phyloP scores from a whole-genome alignment of 257 asterid genomes.

The Solanum lignicaule region DNA sequence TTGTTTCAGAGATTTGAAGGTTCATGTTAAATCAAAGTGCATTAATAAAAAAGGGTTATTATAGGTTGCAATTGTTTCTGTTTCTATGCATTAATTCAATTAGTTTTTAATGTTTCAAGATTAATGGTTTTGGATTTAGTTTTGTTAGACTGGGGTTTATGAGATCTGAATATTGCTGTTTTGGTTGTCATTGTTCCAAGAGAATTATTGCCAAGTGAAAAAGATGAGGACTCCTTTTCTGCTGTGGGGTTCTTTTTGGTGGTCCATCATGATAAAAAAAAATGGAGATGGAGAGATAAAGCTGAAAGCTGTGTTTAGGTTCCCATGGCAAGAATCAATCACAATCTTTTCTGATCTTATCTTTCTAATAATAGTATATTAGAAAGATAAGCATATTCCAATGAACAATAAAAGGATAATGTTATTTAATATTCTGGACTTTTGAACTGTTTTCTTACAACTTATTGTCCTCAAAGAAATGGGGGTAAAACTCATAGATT shows the following conservation, averaged over 20 bases:
- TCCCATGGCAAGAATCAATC: not conserved
- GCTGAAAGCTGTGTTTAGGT: not conserved
- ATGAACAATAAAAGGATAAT: not conserved
- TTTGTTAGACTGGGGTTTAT: not conserved
- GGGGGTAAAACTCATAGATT: not conserved
- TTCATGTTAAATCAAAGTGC: constrained; percentile 10
- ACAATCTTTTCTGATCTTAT: not conserved
- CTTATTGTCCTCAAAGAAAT: not conserved
- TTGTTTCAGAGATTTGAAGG: not conserved
- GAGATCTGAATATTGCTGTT: not conserved
- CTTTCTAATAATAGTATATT: not conserved
- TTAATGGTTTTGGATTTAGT: not conserved
- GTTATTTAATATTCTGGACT: not conserved
- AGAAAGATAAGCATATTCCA: not conserved
- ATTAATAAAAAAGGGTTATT: constrained; percentile 2
- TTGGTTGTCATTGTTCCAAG: not conserved
- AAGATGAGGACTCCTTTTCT: not conserved
- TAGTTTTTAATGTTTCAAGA: not conserved
- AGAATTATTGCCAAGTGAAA: not conserved
- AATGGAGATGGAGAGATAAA: not conserved
- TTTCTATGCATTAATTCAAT: not conserved
- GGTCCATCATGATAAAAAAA: not conserved
- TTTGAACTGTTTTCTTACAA: not conserved
- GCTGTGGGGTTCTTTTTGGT: not conserved
- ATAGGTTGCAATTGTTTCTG: not conserved